Conservation (phyloP, 176 grass and related monocot species). For the Thinopyrum elongatum region DNA sequence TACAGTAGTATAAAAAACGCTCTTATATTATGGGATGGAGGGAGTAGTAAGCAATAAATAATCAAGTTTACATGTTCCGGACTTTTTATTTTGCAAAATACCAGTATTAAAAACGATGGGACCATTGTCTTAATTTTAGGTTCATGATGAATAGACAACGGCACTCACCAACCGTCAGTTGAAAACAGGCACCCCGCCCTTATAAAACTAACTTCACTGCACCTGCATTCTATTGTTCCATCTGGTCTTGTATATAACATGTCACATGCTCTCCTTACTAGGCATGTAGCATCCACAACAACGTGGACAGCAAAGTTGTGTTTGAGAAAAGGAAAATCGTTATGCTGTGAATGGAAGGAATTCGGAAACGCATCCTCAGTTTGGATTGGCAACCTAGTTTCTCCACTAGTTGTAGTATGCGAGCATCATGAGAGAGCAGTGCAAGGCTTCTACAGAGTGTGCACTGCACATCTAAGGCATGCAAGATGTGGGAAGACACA, state of each 20-base stretch:
- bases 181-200: not conserved
- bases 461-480: no score
- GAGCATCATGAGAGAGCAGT: not conserved
- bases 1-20: no score
- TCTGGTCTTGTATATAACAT: not conserved
- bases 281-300: not conserved
- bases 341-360: not conserved
- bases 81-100: no score
- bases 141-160: not conserved
- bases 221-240: not conserved
- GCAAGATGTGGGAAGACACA: no score
- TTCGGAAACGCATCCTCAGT: not conserved
- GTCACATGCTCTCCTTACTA: not conserved
- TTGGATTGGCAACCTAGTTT: rapidly evolving
- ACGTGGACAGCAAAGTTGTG: not conserved
- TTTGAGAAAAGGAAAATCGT: not conserved
- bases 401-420: not conserved
- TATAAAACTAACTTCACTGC: not conserved
- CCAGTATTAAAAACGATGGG: not conserved
- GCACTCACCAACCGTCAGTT: not conserved
- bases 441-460: no score
- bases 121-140: not conserved
- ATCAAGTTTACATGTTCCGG: no score
- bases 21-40: no score
- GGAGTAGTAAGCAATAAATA: no score